Evolutionary conservation across 345 rosid genomes (phyloP), one percentile per base, ranked within the genome.

Genomic region (Erysimum cheiranthoides): DNA sequence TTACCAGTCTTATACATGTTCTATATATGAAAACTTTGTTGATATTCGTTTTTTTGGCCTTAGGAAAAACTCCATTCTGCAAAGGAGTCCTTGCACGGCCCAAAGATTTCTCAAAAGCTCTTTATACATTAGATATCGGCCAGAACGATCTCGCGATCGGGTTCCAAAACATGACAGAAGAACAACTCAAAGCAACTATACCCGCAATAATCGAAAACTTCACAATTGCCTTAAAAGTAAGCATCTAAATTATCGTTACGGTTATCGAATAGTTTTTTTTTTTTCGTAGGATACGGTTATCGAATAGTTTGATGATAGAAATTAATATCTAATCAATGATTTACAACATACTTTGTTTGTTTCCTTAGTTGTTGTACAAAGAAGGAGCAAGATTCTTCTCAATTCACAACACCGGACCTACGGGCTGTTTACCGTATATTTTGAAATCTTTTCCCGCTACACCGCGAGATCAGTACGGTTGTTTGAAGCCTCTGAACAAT

Each of bases 311-410:
- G 0, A 17, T 21, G 1, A 67, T 10, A 35, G 3, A 42, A 40
- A 30, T 27, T 3, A 49, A 27, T 11, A 5, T 27, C 40, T 39
- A 35, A 63, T 21, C n/a, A 17, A 17, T 38, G 21, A 51, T 21
- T 47, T 28, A 49, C 39, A 52, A 12, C 47, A 14, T 54, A 59
- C 8, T 4, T 47, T 51, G 40, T 74, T 9, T 75, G 68, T 76
- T 67, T 76, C 6, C 17, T 27, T 83, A 89, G 96, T 61, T 61
- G 75, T 80, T 88, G 27, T 81, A 81, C 75, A 74, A 79, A 59
- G 84, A 88, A 86, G 95, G 93, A 40, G 96, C 94, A 59, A 90
- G 93, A 76, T 76, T 79, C 73, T 93, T 87, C 85, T 86, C 90
- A 88, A 82, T 93, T 59, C 96, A 93, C 71, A 93, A 89, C 79